Percentiles rank a stretch among this genome's conserved stretches.
Conservation (phyloP, 2,329 filamentous ascomycete genomes). For the Penicillium sp. region DNA sequence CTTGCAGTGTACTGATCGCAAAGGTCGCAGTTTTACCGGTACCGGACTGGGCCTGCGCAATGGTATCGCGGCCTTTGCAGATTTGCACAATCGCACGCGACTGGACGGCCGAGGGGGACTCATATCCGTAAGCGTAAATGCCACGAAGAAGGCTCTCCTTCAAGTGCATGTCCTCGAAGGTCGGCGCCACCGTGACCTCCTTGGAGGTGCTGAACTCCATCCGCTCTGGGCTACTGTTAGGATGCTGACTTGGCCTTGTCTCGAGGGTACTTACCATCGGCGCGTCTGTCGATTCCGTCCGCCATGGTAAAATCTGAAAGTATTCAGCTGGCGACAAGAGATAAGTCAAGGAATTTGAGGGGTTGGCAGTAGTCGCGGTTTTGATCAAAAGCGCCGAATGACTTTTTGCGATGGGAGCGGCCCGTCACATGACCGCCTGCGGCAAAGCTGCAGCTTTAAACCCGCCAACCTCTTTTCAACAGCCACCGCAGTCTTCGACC, state of each 20-base stretch:
- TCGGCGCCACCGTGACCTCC: slow-evolving; percentile 89
- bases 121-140: slow-evolving; percentile 97
- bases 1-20: slow-evolving; percentile 92
- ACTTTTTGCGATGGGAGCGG: slow-evolving; percentile 26
- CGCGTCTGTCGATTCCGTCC: slow-evolving; percentile 86
- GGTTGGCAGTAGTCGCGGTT: slow-evolving; percentile 5
- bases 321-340: slow-evolving; percentile 13
- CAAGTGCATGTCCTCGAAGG: slow-evolving; percentile 92
- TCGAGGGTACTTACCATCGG: slow-evolving; percentile 55
- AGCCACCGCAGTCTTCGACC: not conserved
- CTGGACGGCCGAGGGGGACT: slow-evolving; percentile 95
- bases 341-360: slow-evolving; percentile 12
- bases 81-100: slow-evolving; percentile 98
- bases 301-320: slow-evolving; percentile 64
- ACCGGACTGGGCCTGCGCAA: slow-evolving; percentile 95
- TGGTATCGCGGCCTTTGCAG: slow-evolving; percentile 98
- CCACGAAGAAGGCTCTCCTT: slow-evolving; percentile 97
- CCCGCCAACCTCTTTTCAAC: slow-evolving; percentile 11
- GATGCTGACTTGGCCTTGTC: slow-evolving; percentile 11
- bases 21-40: slow-evolving; percentile 97
- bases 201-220: slow-evolving; percentile 99
- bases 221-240: slow-evolving; percentile 58
- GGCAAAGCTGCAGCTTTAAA: slow-evolving; percentile 22
- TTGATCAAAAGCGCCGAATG: slow-evolving; percentile 10
- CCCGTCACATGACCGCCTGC: slow-evolving; percentile 18